These are phyloP conservation scores for Globisporangium acanthophoron DNA, from an alignment of 352 stramenopile genomes.

Conservation along the genomic window DNA sequence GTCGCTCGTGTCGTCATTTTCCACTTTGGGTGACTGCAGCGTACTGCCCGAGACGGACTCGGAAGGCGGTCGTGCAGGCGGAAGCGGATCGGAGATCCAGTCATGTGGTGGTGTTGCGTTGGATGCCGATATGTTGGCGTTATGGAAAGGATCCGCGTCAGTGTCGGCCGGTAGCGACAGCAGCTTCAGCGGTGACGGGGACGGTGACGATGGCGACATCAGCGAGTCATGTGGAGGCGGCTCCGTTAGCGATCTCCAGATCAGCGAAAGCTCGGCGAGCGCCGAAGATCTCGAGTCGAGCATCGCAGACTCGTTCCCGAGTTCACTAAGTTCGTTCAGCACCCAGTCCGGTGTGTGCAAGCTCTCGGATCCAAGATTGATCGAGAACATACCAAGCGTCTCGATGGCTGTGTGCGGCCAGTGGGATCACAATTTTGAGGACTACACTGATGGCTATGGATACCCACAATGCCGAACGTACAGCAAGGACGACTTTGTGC, in stretches of 20 bases:
- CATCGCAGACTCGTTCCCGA: constrained; percentile 1
- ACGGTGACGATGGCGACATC: not conserved
- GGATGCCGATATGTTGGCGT: not conserved
- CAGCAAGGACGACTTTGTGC: not conserved
- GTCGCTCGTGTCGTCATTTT: too few species aligned
- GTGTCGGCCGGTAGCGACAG: not conserved
- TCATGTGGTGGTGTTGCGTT: not conserved
- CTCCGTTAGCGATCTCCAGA: not conserved
- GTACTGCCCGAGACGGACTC: too few species aligned
- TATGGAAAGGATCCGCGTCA: not conserved
- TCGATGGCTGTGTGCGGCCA: not conserved
- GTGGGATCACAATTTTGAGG: not conserved
- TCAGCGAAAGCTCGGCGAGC: constrained; percentile 1
- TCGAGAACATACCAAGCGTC: constrained; percentile 10
- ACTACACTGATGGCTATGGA: not conserved
- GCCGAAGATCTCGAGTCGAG: constrained; percentile 4
- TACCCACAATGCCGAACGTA: not conserved
- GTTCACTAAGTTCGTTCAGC: constrained; percentile 7
- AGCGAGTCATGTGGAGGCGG: not conserved
- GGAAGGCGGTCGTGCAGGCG: too few species aligned
- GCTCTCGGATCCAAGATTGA: constrained; percentile 3
- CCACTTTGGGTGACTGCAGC: too few species aligned
- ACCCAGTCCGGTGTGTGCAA: constrained; percentile 1
- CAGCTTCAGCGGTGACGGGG: not conserved
- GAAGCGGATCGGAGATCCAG: not conserved